These are phyloP conservation scores for Hirschioporus abietinus DNA, from an alignment of 768 basidiomycete genomes.

Conservation along the genomic window DNA sequence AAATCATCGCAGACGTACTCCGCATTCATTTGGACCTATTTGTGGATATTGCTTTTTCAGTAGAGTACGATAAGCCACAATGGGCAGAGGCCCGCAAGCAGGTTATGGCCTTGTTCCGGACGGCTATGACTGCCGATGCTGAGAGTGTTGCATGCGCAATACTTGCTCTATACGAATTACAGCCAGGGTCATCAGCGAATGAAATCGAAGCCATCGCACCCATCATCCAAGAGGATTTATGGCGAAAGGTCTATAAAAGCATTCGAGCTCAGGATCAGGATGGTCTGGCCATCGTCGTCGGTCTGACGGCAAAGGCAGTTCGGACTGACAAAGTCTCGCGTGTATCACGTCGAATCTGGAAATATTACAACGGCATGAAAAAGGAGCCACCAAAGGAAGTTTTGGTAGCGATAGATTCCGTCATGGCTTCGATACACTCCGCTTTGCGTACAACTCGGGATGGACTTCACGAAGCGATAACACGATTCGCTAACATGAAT, in stretches of 20 bases:
- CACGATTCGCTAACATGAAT: constrained; percentile 60
- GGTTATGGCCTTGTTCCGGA: constrained; percentile 36
- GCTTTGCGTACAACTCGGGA: constrained; percentile 52
- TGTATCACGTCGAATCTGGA: constrained; percentile 23
- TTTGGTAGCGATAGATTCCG: constrained; percentile 18
- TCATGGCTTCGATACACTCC: constrained; percentile 55
- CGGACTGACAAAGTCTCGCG: constrained; percentile 55
- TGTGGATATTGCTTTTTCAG: constrained; percentile 41
- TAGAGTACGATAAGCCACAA: constrained; percentile 28
- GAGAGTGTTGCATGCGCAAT: constrained; percentile 27
- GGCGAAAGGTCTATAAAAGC: constrained; percentile 60
- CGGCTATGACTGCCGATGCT: constrained; percentile 29
- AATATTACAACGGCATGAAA: constrained; percentile 40
- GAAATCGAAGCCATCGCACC: constrained; percentile 8
- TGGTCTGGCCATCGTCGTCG: constrained; percentile 54
- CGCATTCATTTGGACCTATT: constrained; percentile 48
- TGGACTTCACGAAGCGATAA: constrained; percentile 59
- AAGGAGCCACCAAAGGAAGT: constrained; percentile 21
- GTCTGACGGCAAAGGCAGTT: constrained; percentile 50
- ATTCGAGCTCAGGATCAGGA: constrained; percentile 54
- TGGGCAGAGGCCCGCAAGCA: constrained; percentile 39
- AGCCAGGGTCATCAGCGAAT: constrained; percentile 29
- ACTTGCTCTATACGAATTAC: constrained; percentile 26
- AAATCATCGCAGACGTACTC: constrained; percentile 32
- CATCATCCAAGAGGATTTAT: constrained; percentile 51